Conservation (phyloP, 2,329 filamentous ascomycete species). For the Colletotrichum costaricense region DNA sequence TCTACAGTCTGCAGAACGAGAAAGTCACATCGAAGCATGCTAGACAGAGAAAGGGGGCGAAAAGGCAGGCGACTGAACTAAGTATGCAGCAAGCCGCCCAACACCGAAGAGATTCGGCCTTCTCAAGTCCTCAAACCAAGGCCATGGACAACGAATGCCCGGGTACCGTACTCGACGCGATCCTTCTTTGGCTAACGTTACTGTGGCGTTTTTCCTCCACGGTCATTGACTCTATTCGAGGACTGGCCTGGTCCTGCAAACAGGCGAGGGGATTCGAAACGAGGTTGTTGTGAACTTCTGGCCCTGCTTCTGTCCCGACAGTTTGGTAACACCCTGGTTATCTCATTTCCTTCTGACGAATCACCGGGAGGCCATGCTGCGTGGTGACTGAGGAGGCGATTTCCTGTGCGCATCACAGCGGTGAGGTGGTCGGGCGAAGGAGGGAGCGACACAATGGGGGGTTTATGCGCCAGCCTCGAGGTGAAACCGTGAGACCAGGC, state of each 20-base stretch:
- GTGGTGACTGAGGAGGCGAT: neutral
- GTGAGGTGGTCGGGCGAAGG: neutral
- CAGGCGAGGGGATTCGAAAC: neutral
- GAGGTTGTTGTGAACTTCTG: neutral
- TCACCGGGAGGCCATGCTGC: neutral
- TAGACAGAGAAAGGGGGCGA: neutral
- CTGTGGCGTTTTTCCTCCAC: neutral
- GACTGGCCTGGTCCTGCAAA: neutral
- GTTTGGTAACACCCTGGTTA: neutral
- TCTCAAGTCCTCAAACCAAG: neutral
- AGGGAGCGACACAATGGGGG: neutral
- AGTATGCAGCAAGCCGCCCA: neutral
- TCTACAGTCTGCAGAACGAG: neutral
- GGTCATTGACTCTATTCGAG: neutral
- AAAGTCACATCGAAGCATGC: neutral
- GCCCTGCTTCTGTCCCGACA: neutral
- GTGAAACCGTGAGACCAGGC: neutral
- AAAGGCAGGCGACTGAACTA: neutral
- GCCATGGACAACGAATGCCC: neutral
- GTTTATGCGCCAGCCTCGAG: neutral
- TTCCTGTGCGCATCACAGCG: neutral
- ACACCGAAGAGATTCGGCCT: neutral
- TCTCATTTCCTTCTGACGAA: conserved; percentile 8
- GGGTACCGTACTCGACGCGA: neutral
- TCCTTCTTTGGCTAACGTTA: neutral